Base-by-base conservation (phyloP, 2,329 filamentous ascomycete species). In the Penicillium sp. region DNA sequence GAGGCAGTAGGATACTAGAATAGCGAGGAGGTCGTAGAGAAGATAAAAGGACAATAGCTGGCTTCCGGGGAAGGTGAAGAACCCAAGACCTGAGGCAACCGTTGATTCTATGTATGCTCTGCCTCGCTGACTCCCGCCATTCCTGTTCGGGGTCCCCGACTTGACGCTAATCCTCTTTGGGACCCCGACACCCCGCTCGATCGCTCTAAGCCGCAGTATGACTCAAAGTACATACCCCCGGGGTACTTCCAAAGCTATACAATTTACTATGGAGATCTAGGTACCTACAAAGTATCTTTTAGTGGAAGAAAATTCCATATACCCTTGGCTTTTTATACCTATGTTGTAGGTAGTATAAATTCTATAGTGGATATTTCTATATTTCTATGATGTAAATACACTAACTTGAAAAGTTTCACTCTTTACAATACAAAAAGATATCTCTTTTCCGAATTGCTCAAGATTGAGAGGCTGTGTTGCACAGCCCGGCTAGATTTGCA, bases 131-230 rank as follows among this genome's bases (percentile, higher is more conserved):
- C 42, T 33, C 37, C 37, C 53, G 50, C 64, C 51, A 62, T 64
- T 59, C 66, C 69, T 57, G 19, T 66, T 69, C 53, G 61, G 61
- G 66, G 62, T 65, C 67, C 69, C 69, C 69, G 67, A 69, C 66
- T 54, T 47, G 6, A 48, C 65, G 62, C 68, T 68, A 69, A 63
- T 45, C 68, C 60, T 1, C 9, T 59, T 68, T 67, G 54, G 65
- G 70, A 62, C 61, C 64, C 62, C 65, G 69, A 66, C 63, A 51
- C 56, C 54, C 54, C 54, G 54, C 54, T 52, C n/a, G 54, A 54
- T 57, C 54, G 35, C 49, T 57, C 54, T 42, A 54, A 46, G 38
- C 58, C 47, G 52, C 50, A 33, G 17, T 33, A 43, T 59, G 61
- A 54, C 52, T 61, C 59, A 61, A 48, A 23, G 41, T 9, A 6